Base-by-base conservation (phyloP, 208 protist species). In the Crithidia brevicula region DNA sequence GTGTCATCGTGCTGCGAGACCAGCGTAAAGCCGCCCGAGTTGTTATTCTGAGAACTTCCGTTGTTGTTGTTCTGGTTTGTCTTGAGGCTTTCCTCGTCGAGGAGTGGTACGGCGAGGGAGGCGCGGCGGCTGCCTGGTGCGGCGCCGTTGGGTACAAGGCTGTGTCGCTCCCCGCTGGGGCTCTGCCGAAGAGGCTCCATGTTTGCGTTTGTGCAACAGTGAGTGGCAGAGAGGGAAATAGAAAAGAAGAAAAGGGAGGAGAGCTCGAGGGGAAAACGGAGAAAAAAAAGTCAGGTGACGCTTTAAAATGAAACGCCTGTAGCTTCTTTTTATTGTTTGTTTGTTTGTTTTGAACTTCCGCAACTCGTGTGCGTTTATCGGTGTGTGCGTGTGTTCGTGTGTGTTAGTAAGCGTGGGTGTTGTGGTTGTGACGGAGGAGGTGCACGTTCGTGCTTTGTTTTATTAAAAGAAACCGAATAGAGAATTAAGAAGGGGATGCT, bases 81-180 rank as follows among this genome's bases (percentile, higher is more conserved):
- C 50, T 60, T 66, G n/a, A 86, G 75, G 18, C 51, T 83, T n/a
- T 82, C 81, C 53, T 86, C 77, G 36, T 83, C 72, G 10, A 86
- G 54, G 18, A 57, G 65, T 5, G 77, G 81, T 2, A 85, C 71
- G 15, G 40, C 30, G 42, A 63, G 58, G n/a, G 67, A 47, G 22
- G 52, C 13, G 60, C 28, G 53, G 7, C 42, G 36, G 18, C 52
- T 59, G 58, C 56, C 23, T 2, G 51, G 34, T 22, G 57, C 31
- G 7, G 28, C 36, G 31, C 1, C 33, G 51, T 68, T 69, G 28
- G 62, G 54, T n/a, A 68, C 58, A 23, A 74, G 51, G 45, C 51
- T 67, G 68, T 67, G 68, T 2, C 60, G 68, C 33, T 74, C 68
- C 5, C 68, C 53, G 27, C 25, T 67, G 4, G 68, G 25, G 0